Percentiles rank a stretch among this genome's conserved stretches.
phyloP scores from a whole-genome alignment of 345 rosid species.

The Brassica rapa region DNA sequence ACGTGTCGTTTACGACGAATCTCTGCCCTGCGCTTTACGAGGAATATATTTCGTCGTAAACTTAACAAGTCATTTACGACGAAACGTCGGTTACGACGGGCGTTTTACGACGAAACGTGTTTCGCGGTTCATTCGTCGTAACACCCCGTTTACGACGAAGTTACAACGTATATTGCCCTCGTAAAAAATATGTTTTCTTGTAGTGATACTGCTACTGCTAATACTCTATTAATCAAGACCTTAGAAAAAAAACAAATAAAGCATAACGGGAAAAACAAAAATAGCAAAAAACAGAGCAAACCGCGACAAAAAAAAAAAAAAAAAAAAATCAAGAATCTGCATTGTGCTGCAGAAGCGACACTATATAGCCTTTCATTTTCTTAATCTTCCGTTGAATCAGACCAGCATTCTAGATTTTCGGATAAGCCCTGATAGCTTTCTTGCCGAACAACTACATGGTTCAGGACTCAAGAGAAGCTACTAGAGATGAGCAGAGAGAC shows the following conservation, averaged over 20 bases:
- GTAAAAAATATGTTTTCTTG: too few relatives aligned
- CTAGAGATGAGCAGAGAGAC: constrained; percentile 71
- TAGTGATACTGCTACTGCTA: too few relatives aligned
- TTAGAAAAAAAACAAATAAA: constrained; percentile 16
- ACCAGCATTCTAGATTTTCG: constrained; percentile 40
- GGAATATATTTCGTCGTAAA: too few relatives aligned
- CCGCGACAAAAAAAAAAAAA: constrained; percentile 15
- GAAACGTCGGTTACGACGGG: too few relatives aligned
- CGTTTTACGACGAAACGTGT: too few relatives aligned
- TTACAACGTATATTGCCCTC: too few relatives aligned
- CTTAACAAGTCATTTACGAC: too few relatives aligned
- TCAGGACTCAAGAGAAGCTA: constrained; percentile 56
- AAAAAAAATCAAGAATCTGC: constrained; percentile 47
- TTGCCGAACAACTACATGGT: constrained; percentile 80
- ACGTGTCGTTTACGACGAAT: too few relatives aligned
- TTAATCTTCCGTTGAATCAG: constrained; percentile 52
- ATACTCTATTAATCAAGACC: too few relatives aligned
- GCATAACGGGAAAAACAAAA: background rate
- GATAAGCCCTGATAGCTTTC: constrained; percentile 56
- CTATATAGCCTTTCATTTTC: constrained; percentile 53
- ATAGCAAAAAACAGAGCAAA: constrained; percentile 12
- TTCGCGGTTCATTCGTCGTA: too few relatives aligned
- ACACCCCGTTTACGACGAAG: too few relatives aligned
- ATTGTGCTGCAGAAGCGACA: constrained; percentile 72
- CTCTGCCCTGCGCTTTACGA: too few relatives aligned